Conservation (phyloP, 768 basidiomycete genomes). For the Suillus luteus region DNA sequence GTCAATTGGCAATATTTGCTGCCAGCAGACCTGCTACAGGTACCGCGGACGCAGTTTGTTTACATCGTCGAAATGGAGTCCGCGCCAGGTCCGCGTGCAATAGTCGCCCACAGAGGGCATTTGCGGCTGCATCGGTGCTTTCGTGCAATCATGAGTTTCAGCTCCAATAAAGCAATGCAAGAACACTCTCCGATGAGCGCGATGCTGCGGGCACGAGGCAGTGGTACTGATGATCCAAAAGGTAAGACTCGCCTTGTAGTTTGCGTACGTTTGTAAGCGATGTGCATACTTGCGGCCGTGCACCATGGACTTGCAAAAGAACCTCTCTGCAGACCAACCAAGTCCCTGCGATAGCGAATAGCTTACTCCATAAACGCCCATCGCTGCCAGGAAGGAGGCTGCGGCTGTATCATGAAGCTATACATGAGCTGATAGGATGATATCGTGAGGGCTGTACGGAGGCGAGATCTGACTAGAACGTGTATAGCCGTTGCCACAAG, state of each 20-base stretch:
- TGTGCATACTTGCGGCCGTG: not conserved
- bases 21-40: not conserved
- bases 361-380: not conserved
- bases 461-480: not conserved
- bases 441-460: not conserved
- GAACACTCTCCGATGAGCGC: not conserved
- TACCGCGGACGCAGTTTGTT: not conserved
- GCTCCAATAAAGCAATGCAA: not conserved
- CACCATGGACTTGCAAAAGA: slow-evolving; percentile 2
- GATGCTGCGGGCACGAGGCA: not conserved
- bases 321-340: not conserved
- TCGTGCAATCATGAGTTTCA: not conserved
- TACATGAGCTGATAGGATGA: not conserved
- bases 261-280: not conserved
- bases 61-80: not conserved
- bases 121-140: not conserved
- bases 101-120: not conserved
- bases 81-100: slow-evolving; percentile 2
- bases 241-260: not conserved
- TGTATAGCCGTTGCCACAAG: not conserved
- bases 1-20: not conserved
- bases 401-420: not conserved
- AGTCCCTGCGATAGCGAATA: not conserved
- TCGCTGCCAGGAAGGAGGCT: not conserved
- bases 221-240: not conserved